phyloP scores from a whole-genome alignment of 257 asterid species.

The Nicotiana knightiana region DNA sequence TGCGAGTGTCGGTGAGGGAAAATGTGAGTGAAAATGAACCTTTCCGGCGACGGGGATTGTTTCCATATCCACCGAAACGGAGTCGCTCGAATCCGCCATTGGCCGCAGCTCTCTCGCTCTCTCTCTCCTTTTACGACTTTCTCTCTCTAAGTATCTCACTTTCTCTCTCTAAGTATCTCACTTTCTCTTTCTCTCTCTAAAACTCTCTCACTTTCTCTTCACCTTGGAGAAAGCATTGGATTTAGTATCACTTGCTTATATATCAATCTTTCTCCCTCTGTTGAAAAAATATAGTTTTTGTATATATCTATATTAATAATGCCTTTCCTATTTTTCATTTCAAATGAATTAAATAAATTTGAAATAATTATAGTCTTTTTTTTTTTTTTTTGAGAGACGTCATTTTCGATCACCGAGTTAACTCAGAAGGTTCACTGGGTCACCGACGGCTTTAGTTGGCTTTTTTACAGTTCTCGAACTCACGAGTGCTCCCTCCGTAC shows the following conservation, averaged over 20 bases:
- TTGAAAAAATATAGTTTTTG: background rate
- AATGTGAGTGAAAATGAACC: constrained; percentile 48
- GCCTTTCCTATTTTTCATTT: background rate
- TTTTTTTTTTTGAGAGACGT: background rate
- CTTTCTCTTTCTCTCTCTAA: constrained; percentile 20
- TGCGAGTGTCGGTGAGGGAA: background rate
- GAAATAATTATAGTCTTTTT: background rate
- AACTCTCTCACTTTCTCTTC: background rate
- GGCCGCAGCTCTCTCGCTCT: constrained; percentile 17
- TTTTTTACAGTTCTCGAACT: background rate
- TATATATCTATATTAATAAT: constrained; percentile 1
- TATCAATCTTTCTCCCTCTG: constrained; percentile 34
- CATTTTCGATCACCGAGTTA: constrained; percentile 18
- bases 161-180: constrained; percentile 17
- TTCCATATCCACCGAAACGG: constrained; percentile 87
- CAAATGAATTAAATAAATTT: too few species aligned
- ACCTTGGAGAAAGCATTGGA: constrained; percentile 37
- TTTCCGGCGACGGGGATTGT: constrained; percentile 70
- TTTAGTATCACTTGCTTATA: constrained; percentile 50
- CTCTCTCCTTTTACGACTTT: constrained; percentile 17
- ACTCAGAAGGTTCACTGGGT: constrained; percentile 18
- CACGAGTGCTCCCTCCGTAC: constrained; percentile 21
- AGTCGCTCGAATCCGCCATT: constrained; percentile 95
- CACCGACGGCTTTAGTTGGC: constrained; percentile 33
- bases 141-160: constrained; percentile 19